phyloP scores from a whole-genome alignment of 257 asterid species.

The Salvia rosmarinus region DNA sequence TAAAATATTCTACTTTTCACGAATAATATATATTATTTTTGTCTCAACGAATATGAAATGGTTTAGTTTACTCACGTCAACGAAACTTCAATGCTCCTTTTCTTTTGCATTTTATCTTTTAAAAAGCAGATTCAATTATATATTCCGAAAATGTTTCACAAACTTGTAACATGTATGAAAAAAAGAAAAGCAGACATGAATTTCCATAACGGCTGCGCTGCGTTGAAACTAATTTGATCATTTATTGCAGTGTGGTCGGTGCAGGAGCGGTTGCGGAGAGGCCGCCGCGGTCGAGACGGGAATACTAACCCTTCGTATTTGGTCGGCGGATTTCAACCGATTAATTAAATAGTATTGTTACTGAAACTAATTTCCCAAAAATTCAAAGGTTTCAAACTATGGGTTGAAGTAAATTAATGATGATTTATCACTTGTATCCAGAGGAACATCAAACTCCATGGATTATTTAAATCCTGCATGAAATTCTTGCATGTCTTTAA shows the following conservation, averaged over 20 bases:
- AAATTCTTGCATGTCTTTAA: too few species aligned
- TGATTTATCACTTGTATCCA: too few species aligned
- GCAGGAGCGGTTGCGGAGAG: neutral
- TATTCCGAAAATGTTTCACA: constrained; percentile 3
- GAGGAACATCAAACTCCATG: too few species aligned
- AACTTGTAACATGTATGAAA: neutral
- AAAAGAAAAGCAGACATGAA: neutral
- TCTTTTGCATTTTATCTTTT: neutral
- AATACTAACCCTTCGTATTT: neutral
- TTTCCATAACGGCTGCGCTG: constrained; percentile 16
- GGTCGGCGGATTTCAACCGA: constrained; percentile 19
- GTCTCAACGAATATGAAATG: neutral
- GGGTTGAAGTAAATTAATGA: too few species aligned
- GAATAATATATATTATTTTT: neutral
- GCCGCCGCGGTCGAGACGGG: constrained; percentile 1
- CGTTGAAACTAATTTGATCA: neutral
- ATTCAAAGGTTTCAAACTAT: constrained; percentile 1
- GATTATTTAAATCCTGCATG: too few species aligned
- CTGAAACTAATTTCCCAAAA: neutral
- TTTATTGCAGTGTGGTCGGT: neutral
- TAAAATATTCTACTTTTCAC: neutral
- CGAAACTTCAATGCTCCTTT: neutral
- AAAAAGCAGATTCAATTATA: neutral
- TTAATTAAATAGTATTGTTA: neutral
- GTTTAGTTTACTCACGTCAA: constrained; percentile 6